Conservation (phyloP, 371 early-diverging fungal species). For the Haplosporangium sp. region DNA sequence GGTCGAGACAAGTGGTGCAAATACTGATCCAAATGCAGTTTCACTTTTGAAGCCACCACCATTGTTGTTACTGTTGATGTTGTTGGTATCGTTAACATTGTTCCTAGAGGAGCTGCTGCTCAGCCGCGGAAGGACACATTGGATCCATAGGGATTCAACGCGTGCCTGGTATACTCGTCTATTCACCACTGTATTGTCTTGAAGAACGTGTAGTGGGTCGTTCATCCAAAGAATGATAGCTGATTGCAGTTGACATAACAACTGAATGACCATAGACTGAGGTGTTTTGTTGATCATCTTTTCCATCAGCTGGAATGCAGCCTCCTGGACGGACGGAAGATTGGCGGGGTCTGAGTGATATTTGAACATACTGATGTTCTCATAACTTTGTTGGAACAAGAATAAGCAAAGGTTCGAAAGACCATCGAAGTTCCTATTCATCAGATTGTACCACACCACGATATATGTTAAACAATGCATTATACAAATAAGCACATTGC, state of each 20-base stretch:
- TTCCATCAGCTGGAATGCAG: conserved; percentile 31
- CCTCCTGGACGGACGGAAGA: conserved; percentile 25
- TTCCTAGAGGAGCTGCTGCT: conserved; percentile 6
- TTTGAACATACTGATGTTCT: conserved; percentile 1
- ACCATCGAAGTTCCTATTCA: background rate
- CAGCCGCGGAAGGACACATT: conserved; percentile 18
- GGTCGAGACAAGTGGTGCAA: conserved; percentile 19
- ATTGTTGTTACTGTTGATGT: too few relatives aligned
- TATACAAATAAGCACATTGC: too few relatives aligned
- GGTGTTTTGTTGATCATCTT: conserved; percentile 38
- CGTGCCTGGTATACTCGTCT: conserved; percentile 15
- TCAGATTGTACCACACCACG: too few relatives aligned
- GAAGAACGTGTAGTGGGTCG: conserved; percentile 15
- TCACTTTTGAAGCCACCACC: too few relatives aligned
- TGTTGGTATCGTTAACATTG: conserved; percentile 5
- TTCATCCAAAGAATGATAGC: conserved; percentile 30
- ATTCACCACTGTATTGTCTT: conserved; percentile 1
- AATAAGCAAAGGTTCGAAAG: conserved; percentile 21
- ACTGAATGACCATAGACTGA: background rate
- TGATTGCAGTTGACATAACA: conserved; percentile 12
- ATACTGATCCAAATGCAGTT: conserved; percentile 29
- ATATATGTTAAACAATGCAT: too few relatives aligned
- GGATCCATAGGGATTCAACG: conserved; percentile 23
- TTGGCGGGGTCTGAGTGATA: background rate
- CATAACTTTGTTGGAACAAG: conserved; percentile 23